Evolutionary conservation across 257 asterid genomes (phyloP).

Genomic region (Gardenia jasminoides): DNA sequence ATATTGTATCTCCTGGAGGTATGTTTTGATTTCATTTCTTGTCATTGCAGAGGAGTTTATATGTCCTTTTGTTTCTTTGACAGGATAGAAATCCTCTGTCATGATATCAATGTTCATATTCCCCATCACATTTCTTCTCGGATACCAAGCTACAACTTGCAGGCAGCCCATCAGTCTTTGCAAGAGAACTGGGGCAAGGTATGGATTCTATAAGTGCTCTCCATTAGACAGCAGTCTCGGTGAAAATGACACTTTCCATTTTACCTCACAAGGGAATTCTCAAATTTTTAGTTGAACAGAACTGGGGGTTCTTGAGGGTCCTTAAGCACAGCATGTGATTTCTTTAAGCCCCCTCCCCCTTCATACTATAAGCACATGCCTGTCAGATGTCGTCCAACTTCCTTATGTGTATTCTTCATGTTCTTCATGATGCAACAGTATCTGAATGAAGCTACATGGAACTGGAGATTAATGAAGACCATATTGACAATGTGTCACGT

Average conservation of each 20-base stretch:
- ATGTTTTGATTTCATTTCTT: not conserved
- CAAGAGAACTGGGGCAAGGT: slow-evolving; percentile 96
- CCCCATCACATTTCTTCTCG: slow-evolving; percentile 94
- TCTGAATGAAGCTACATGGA: slow-evolving; percentile 93
- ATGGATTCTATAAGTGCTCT: not conserved
- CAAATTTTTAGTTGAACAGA: not conserved
- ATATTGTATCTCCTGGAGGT: not conserved
- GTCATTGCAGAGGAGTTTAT: not conserved
- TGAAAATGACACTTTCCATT: not conserved
- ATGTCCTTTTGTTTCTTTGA: slow-evolving; percentile 6
- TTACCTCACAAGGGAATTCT: not conserved
- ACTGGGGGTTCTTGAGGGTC: not conserved
- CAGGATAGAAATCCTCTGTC: slow-evolving; percentile 96
- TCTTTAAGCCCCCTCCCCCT: not conserved
- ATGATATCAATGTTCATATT: slow-evolving; percentile 88
- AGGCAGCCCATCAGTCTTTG: slow-evolving; percentile 84
- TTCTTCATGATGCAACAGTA: slow-evolving; percentile 45
- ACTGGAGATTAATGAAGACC: slow-evolving; percentile 97
- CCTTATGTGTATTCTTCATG: not conserved
- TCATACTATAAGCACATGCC: not conserved
- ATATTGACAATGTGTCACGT: slow-evolving; percentile 84
- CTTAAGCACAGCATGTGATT: not conserved
- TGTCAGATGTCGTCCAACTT: too few species aligned
- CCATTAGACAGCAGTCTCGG: not conserved
- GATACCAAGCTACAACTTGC: slow-evolving; percentile 88